A percentile compares a stretch with the other conserved stretches of the same genome.
Evolutionary conservation across 345 rosid species (phyloP).

Genomic region (Gossypium herbaceum): DNA sequence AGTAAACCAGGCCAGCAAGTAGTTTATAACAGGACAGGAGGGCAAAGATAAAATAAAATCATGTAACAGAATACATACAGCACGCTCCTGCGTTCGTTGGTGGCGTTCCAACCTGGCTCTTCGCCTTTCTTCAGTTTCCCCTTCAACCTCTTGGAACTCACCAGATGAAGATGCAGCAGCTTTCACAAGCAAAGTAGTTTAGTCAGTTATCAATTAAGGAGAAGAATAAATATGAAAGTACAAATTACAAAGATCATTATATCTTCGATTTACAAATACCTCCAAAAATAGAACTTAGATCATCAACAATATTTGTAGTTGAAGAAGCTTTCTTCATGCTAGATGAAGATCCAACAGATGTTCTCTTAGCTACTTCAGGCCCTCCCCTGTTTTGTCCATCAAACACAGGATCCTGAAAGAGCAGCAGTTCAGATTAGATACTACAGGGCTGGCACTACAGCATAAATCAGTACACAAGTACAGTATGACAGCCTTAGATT

Average conservation of each 20-base stretch:
- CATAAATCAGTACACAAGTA: slow-evolving; percentile 8
- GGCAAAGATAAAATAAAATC: slow-evolving; percentile 14
- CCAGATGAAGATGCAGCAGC: slow-evolving; percentile 54
- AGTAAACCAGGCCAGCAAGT: slow-evolving; percentile 13
- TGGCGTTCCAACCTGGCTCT: slow-evolving; percentile 91
- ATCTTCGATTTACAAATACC: slow-evolving; percentile 39
- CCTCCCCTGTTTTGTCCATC: slow-evolving; percentile 69
- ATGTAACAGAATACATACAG: slow-evolving; percentile 47
- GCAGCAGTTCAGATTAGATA: slow-evolving; percentile 16
- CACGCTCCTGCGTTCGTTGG: slow-evolving; percentile 97
- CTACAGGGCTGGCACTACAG: background rate
- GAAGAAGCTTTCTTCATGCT: slow-evolving; percentile 82
- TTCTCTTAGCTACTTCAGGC: slow-evolving; percentile 56
- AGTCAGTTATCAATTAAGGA: slow-evolving; percentile 18
- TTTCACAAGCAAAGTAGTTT: slow-evolving; percentile 32
- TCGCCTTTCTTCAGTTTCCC: slow-evolving; percentile 91
- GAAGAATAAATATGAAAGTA: background rate
- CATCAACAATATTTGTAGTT: slow-evolving; percentile 65
- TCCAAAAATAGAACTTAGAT: slow-evolving; percentile 84
- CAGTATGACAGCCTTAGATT: slow-evolving; percentile 21
- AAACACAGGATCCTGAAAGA: slow-evolving; percentile 66
- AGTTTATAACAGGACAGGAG: slow-evolving; percentile 5
- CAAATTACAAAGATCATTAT: slow-evolving; percentile 4
- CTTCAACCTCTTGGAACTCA: slow-evolving; percentile 82
- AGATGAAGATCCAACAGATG: slow-evolving; percentile 54